Conservation (phyloP, 768 basidiomycete species). For the Erythrobasidium yunnanense region DNA sequence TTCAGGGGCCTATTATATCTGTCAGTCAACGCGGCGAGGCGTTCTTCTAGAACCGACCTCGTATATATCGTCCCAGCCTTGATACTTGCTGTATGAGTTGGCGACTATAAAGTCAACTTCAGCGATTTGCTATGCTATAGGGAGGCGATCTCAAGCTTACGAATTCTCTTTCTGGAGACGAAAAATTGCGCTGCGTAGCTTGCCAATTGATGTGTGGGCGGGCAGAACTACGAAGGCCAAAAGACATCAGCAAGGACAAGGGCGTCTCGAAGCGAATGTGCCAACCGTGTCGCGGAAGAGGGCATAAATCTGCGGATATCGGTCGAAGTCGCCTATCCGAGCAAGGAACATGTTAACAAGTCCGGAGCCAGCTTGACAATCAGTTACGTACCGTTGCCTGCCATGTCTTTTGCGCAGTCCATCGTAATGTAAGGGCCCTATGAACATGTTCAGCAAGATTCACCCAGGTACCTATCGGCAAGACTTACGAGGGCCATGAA, state of each 20-base stretch:
- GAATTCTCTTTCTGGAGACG: slow-evolving; percentile 38
- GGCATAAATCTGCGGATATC: slow-evolving; percentile 40
- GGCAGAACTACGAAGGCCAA: slow-evolving; percentile 24
- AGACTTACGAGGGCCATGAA: slow-evolving; percentile 16
- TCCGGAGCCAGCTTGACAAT: too few species aligned
- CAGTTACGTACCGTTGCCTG: too few species aligned
- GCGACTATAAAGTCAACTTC: background rate
- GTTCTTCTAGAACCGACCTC: slow-evolving; percentile 5
- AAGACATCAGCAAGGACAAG: background rate
- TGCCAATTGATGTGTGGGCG: slow-evolving; percentile 32
- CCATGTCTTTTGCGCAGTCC: slow-evolving; percentile 35
- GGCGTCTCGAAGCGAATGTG: background rate
- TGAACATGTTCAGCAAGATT: background rate
- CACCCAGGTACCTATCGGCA: background rate
- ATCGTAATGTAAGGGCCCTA: slow-evolving; percentile 21
- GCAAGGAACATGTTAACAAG: too few species aligned
- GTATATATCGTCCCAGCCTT: slow-evolving; percentile 29
- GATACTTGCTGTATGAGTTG: slow-evolving; percentile 35
- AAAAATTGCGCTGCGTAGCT: slow-evolving; percentile 41
- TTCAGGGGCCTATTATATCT: background rate
- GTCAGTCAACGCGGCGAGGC: background rate
- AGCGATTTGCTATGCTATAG: background rate
- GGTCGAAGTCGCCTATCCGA: slow-evolving; percentile 32
- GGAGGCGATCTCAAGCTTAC: background rate
- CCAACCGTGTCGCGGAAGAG: slow-evolving; percentile 38